These are phyloP conservation scores for Carex parvula DNA, from an alignment of 176 grass and related monocot species.

Conservation along the genomic window DNA sequence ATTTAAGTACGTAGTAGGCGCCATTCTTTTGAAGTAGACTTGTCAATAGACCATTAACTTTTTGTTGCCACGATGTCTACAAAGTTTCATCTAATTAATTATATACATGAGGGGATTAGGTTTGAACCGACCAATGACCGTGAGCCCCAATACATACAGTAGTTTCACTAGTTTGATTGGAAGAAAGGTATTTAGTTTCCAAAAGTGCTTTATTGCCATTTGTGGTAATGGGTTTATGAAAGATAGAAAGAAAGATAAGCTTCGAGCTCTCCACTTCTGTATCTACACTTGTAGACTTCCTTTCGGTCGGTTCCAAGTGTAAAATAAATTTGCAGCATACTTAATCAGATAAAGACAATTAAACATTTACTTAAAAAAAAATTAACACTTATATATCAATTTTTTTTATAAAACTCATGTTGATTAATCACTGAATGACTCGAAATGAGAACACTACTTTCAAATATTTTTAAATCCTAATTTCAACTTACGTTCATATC, in stretches of 20 bases:
- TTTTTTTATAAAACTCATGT: too few relatives aligned
- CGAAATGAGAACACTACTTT: too few relatives aligned
- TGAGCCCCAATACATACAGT: slow-evolving; percentile 11
- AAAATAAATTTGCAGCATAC: not conserved
- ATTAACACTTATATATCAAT: too few relatives aligned
- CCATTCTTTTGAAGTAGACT: slow-evolving; percentile 6
- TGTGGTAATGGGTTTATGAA: slow-evolving; percentile 3
- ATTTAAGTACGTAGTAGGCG: not conserved
- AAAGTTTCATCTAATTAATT: not conserved
- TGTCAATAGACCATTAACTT: not conserved
- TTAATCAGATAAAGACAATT: not conserved
- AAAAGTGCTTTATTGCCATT: slow-evolving; percentile 13
- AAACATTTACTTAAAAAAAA: too few relatives aligned
- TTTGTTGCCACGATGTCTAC: not conserved
- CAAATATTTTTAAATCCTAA: too few relatives aligned
- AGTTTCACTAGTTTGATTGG: slow-evolving; percentile 3
- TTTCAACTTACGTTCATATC: too few relatives aligned
- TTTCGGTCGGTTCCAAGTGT: not conserved
- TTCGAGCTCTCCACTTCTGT: not conserved
- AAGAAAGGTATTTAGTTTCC: slow-evolving; percentile 7
- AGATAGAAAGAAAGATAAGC: not conserved
- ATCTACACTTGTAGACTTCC: not conserved
- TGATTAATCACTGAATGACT: too few relatives aligned
- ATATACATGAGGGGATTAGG: not conserved
- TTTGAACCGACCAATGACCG: slow-evolving; percentile 23